Evolutionary conservation across 164 flowering plant genomes (phyloP).

Genomic region (Liquidambar formosana): DNA sequence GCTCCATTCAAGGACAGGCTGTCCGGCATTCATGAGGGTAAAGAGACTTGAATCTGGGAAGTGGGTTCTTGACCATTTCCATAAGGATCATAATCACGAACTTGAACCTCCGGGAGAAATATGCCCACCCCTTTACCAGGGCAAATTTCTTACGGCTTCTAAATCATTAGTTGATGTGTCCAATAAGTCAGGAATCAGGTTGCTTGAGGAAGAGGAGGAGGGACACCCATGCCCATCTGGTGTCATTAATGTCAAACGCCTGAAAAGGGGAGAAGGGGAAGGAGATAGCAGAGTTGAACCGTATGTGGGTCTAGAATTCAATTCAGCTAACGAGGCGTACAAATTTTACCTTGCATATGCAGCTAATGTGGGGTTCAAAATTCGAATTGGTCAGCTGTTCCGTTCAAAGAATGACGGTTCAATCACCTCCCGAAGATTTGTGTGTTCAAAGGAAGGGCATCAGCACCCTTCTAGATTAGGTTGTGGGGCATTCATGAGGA

Average conservation of each 20-base stretch:
- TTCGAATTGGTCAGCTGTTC: conserved; percentile 60
- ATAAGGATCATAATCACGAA: conserved; percentile 58
- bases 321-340: conserved; percentile 57
- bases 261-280: conserved; percentile 29
- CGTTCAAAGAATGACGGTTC: conserved; percentile 61
- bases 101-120: conserved; percentile 30
- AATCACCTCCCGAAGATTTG: conserved; percentile 57
- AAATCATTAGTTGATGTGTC: conserved; percentile 24
- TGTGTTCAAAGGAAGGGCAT: conserved; percentile 65
- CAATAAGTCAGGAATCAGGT: conserved; percentile 26
- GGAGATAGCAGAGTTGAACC: conserved; percentile 34
- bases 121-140: conserved; percentile 21
- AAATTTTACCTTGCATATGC: conserved; percentile 48
- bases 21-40: conserved; percentile 61
- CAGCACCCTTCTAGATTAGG: conserved; percentile 65
- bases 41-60: conserved; percentile 53
- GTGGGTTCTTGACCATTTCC: conserved; percentile 56
- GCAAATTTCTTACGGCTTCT: conserved; percentile 22
- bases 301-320: conserved; percentile 45
- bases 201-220: conserved; percentile 26
- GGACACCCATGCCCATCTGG: conserved; percentile 32
- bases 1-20: conserved; percentile 55
- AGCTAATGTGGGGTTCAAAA: conserved; percentile 38
- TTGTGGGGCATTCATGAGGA: conserved; percentile 60
- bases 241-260: conserved; percentile 36